Conservation (phyloP, 1,284 basidiomycete species). For the Fomitopsis schrenkii region DNA sequence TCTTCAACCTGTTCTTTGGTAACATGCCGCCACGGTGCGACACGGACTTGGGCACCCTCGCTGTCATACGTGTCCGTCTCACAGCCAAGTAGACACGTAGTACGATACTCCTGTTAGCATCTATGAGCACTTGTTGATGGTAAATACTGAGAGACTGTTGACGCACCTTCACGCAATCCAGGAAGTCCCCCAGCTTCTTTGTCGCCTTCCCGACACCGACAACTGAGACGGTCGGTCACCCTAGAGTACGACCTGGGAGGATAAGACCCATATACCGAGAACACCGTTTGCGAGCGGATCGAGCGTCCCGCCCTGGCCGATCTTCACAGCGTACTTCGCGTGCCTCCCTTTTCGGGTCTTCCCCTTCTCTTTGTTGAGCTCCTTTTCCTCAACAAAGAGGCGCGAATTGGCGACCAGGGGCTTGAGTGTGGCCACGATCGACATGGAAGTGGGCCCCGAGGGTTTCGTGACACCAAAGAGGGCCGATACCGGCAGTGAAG, state of each 20-base stretch:
- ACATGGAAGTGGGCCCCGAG: slow-evolving; percentile 89
- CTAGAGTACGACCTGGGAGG: slow-evolving; percentile 8
- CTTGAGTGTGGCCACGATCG: slow-evolving; percentile 85
- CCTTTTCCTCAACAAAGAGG: slow-evolving; percentile 69
- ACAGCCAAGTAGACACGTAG: slow-evolving; percentile 89
- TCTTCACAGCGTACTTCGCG: slow-evolving; percentile 55
- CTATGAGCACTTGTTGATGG: slow-evolving; percentile 5
- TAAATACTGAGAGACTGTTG: slow-evolving; percentile 9
- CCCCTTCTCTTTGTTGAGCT: slow-evolving; percentile 43
- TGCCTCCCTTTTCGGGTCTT: slow-evolving; percentile 30
- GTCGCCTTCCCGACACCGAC: slow-evolving; percentile 91
- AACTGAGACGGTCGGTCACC: slow-evolving; percentile 44
- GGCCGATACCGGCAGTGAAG: slow-evolving; percentile 66
- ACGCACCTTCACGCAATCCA: slow-evolving; percentile 87
- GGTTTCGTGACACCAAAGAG: slow-evolving; percentile 86
- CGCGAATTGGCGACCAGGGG: slow-evolving; percentile 73
- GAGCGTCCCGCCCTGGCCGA: slow-evolving; percentile 92
- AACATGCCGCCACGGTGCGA: slow-evolving; percentile 82
- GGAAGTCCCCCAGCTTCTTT: slow-evolving; percentile 81
- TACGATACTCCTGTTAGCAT: slow-evolving; percentile 75
- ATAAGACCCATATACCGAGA: slow-evolving; percentile 46
- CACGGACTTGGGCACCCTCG: slow-evolving; percentile 74
- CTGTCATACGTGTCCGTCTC: slow-evolving; percentile 96
- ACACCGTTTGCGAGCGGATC: slow-evolving; percentile 98
- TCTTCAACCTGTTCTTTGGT: slow-evolving; percentile 74